phyloP scores from a whole-genome alignment of 73 alveolate species.

The Uronychia binucleata region DNA sequence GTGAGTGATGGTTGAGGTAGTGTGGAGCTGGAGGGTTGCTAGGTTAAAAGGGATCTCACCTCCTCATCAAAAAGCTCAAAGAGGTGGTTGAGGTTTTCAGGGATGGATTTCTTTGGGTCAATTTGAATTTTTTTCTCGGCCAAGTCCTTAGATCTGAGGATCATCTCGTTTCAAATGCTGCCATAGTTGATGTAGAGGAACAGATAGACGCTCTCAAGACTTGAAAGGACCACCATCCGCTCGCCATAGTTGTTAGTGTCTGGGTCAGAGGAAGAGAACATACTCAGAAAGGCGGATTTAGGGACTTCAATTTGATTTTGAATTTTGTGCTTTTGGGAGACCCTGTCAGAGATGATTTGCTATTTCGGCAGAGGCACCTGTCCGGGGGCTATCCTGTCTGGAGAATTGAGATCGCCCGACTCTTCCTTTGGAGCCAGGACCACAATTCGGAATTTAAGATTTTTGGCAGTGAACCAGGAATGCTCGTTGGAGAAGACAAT shows the following conservation, averaged over 20 bases:
- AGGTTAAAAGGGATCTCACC: no score
- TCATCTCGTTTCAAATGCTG: neutral
- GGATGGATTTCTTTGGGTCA: neutral
- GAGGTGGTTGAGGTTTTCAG: neutral
- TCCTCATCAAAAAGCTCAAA: neutral
- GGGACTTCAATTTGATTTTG: neutral
- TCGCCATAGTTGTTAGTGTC: neutral
- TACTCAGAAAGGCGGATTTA: neutral
- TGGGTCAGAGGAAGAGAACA: neutral
- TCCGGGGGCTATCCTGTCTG: neutral
- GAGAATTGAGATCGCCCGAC: neutral
- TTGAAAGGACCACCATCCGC: neutral
- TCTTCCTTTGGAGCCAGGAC: constrained; percentile 51
- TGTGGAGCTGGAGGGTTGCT: no score
- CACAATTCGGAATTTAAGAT: constrained; percentile 62
- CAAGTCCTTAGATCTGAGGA: neutral
- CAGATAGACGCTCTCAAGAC: neutral
- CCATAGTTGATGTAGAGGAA: neutral
- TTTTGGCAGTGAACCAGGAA: constrained; percentile 87
- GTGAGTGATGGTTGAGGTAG: no score
- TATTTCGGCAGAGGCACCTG: neutral
- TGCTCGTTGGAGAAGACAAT: constrained; percentile 76
- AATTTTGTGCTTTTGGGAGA: neutral
- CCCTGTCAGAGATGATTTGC: neutral
- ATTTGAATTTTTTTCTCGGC: neutral